Conservation (phyloP, 1,284 basidiomycete species). For the Cryptococcus amylolentus region DNA sequence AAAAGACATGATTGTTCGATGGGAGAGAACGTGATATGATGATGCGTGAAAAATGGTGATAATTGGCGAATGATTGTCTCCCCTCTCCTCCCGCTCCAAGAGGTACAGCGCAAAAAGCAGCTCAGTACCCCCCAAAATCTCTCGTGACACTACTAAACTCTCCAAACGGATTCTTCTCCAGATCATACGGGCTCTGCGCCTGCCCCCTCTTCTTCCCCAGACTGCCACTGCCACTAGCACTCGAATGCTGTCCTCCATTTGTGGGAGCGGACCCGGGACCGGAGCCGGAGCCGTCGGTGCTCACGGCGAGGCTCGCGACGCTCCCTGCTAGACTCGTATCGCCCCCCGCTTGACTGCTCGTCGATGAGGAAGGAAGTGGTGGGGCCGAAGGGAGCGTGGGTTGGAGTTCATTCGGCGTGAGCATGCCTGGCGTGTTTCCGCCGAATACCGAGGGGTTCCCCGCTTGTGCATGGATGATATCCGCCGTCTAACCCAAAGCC, state of each 20-base stretch:
- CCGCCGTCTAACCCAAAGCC: conserved; percentile 1
- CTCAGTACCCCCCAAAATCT: conserved; percentile 51
- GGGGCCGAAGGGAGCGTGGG: neutral
- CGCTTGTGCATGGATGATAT: conserved; percentile 48
- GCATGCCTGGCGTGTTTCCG: conserved; percentile 54
- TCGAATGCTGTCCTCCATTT: conserved; percentile 6
- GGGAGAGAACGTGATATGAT: too few relatives aligned
- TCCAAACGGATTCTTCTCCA: conserved; percentile 64
- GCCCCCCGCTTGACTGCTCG: neutral
- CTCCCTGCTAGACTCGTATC: too few relatives aligned
- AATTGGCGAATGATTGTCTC: too few relatives aligned
- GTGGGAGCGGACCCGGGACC: neutral
- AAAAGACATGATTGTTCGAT: too few relatives aligned
- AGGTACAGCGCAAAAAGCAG: too few relatives aligned
- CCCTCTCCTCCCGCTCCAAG: too few relatives aligned
- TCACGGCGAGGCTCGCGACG: neutral
- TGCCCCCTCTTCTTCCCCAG: conserved; percentile 10
- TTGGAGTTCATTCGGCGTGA: conserved; percentile 48
- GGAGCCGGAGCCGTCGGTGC: neutral
- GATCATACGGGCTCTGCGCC: conserved; percentile 36
- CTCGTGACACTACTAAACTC: conserved; percentile 84
- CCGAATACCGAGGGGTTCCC: conserved; percentile 40
- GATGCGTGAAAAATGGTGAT: too few relatives aligned
- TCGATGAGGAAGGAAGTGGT: neutral
- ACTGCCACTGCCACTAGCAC: neutral